Conservation (phyloP, 805 yeast genomes). For the Torulaspora microellipsoides region DNA sequence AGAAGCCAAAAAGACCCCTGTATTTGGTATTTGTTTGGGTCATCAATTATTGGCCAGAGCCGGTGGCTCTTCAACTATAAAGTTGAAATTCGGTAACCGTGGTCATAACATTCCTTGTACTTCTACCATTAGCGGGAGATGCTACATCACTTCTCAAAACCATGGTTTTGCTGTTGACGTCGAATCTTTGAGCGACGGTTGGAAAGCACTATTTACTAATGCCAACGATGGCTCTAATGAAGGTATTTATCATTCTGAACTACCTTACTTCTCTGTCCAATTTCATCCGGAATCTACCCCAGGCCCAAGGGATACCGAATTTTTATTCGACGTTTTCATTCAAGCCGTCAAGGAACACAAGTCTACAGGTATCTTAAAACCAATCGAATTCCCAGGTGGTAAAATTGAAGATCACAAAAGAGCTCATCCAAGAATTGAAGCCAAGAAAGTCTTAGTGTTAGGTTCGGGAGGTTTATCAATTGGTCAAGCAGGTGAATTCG, state of each 20-base stretch:
- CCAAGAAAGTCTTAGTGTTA: constrained; percentile 86
- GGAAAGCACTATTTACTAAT: constrained; percentile 93
- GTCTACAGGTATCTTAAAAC: constrained; percentile 49
- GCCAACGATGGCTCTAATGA: constrained; percentile 97
- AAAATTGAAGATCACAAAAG: constrained; percentile 63
- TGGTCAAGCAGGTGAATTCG: constrained; percentile 99
- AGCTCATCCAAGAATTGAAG: constrained; percentile 72
- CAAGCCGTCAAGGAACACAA: constrained; percentile 68
- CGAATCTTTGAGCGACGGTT: constrained; percentile 63
- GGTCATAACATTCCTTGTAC: constrained; percentile 98
- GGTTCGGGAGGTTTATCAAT: constrained; percentile 98
- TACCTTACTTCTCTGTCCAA: constrained; percentile 95
- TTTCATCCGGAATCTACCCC: constrained; percentile 99
- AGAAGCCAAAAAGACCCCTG: constrained; percentile 69
- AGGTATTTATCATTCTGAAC: constrained; percentile 86
- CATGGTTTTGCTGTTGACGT: constrained; percentile 98
- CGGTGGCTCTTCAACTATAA: constrained; percentile 86
- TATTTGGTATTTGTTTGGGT: constrained; percentile 97
- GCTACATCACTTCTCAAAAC: constrained; percentile 98
- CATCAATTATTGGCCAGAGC: constrained; percentile 96
- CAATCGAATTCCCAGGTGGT: constrained; percentile 92
- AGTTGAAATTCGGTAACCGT: constrained; percentile 97
- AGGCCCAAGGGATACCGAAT: constrained; percentile 99
- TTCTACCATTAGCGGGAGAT: constrained; percentile 82
- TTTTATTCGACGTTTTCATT: constrained; percentile 89